Evolutionary conservation across 164 flowering plant species (phyloP), one percentile per base, ranked within the genome.

Genomic region (Amborella trichopoda): DNA sequence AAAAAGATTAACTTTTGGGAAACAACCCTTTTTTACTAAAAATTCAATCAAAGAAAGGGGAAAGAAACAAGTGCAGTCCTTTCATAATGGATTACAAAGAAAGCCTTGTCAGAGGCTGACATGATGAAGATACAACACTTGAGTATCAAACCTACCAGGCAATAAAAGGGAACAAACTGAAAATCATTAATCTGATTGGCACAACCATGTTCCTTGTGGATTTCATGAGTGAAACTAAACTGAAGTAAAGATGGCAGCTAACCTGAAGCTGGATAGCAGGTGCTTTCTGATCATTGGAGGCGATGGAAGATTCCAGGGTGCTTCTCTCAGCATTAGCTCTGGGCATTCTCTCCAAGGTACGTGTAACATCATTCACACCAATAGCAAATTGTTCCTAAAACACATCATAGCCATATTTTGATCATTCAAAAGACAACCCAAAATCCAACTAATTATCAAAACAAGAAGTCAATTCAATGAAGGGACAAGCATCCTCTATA

Each of bases 331-430:
- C 21, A 4, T 55, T 56, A 41, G 62, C 40, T 28, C 40, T 13
- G 3, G 75, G 71, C 91, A 88, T 84, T 19, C 83, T 66, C 56
- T 88, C 97, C 55, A 88, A 71, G 22, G 66, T 69, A 8, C 89
- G 82, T 16, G 94, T 88, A 6, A 84, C 89, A 11, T 89, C 94
- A 68, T 89, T 84, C 27, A 78, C 80, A n/a, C 94, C 97, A 47
- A 84, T 54, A 0, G 89, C 51, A 54, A 84, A 89, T 67, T 80
- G 94, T 80, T 80, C 80, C 97, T 80, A 46, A 45, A 11, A 25
- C 26, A 14, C n/a, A 33, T 25, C 43, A 30, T 42, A 46, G 23
- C 18, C 9, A 43, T 3, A 26, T 19, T 10, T 36, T 8, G 5
- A 6, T 14, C 11, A 48, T 2, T 5, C 26, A 28, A 26, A 30